Conservation (phyloP, 495 filamentous ascomycete genomes). For the Pyrenula massariospora region DNA sequence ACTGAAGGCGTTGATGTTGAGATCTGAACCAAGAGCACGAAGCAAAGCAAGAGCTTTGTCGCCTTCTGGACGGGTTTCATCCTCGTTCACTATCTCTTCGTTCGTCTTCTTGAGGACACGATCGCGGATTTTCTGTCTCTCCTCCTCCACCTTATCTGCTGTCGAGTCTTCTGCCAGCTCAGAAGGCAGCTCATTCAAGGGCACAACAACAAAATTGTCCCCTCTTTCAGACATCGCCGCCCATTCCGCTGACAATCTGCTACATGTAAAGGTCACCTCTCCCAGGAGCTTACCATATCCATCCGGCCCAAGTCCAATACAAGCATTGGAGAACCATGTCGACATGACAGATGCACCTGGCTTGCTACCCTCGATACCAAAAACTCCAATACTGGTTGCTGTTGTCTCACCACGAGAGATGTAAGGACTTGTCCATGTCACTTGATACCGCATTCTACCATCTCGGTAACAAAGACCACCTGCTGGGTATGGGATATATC, state of each 20-base stretch:
- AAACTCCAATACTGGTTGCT: slow-evolving; percentile 27
- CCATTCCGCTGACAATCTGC: slow-evolving; percentile 27
- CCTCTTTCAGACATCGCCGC: slow-evolving; percentile 20
- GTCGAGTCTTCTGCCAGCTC: slow-evolving; percentile 15
- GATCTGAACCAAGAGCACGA: slow-evolving; percentile 26
- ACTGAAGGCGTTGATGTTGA: slow-evolving; percentile 36
- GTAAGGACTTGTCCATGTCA: slow-evolving; percentile 35
- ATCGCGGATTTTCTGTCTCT: slow-evolving; percentile 25
- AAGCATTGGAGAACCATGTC: slow-evolving; percentile 26
- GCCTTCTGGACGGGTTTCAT: slow-evolving; percentile 8
- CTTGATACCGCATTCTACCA: slow-evolving; percentile 27
- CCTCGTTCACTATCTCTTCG: slow-evolving; percentile 16
- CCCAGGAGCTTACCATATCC: slow-evolving; percentile 28
- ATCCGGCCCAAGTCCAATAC: slow-evolving; percentile 21
- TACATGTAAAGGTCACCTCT: slow-evolving; percentile 23
- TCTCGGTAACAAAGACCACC: slow-evolving; percentile 32
- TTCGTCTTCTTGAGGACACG: slow-evolving; percentile 24
- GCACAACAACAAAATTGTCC: slow-evolving; percentile 24
- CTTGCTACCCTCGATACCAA: slow-evolving; percentile 35
- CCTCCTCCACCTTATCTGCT: slow-evolving; percentile 12
- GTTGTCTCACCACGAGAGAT: slow-evolving; percentile 16
- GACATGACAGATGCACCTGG: slow-evolving; percentile 31
- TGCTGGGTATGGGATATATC: slow-evolving; percentile 36
- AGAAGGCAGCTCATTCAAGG: slow-evolving; percentile 28
- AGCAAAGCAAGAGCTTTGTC: slow-evolving; percentile 21